Conservation (phyloP, 2,329 filamentous ascomycete species). For the Paradendryphiella salina region DNA sequence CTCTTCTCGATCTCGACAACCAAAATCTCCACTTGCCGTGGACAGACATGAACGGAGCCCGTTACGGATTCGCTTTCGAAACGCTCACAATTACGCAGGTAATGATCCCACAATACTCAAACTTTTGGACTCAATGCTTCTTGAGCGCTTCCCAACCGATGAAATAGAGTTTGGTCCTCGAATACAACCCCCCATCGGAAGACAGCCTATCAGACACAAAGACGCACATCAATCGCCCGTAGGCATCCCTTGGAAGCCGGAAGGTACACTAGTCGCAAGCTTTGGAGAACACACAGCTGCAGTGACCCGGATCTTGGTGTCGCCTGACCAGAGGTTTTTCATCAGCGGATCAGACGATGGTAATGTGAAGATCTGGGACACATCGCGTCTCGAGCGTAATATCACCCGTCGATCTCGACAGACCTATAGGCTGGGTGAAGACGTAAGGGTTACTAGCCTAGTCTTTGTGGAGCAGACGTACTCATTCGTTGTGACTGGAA, state of each 20-base stretch:
- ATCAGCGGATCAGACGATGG: conserved; percentile 92
- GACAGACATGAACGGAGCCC: conserved; percentile 39
- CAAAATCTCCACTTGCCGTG: conserved; percentile 36
- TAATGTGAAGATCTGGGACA: conserved; percentile 90
- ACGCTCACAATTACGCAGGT: conserved; percentile 82
- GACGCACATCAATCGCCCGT: conserved; percentile 53
- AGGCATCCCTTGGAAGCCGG: conserved; percentile 76
- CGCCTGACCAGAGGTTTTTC: conserved; percentile 93
- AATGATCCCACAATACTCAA: conserved; percentile 67
- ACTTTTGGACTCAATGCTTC: conserved; percentile 81
- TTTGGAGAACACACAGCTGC: conserved; percentile 85
- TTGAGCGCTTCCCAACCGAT: conserved; percentile 64
- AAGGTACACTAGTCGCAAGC: conserved; percentile 80
- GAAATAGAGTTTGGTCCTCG: conserved; percentile 74
- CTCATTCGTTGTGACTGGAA: conserved; percentile 87
- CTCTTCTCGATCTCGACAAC: conserved; percentile 33
- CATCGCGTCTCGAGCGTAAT: conserved; percentile 84
- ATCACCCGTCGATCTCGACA: conserved; percentile 84
- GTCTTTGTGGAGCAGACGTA: conserved; percentile 94
- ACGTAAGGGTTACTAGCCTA: conserved; percentile 74
- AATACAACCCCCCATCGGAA: conserved; percentile 67
- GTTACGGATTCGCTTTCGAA: conserved; percentile 56
- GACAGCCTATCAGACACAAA: conserved; percentile 57
- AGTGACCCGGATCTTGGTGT: conserved; percentile 77
- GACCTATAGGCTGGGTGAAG: conserved; percentile 74